Evolutionary conservation across 306 rosid genomes (phyloP).

Genomic region (Prunus kanzakura): DNA sequence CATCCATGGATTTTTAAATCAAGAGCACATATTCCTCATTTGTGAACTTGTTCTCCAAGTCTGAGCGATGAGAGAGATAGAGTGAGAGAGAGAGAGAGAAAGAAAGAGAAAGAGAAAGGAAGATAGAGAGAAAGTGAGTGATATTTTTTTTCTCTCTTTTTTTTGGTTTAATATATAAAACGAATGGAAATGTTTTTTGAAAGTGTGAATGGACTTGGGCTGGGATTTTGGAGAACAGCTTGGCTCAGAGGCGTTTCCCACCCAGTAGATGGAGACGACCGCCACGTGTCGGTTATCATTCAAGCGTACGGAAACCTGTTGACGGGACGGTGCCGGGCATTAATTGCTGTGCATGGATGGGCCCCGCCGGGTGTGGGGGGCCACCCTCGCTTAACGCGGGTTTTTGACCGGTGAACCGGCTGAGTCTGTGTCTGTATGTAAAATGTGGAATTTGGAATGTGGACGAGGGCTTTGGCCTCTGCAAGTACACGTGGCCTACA

Average conservation of each 20-base stretch:
- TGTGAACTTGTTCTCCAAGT: conserved; percentile 34
- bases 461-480: conserved; percentile 25
- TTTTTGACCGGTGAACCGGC: conserved; percentile 67
- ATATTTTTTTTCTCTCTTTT: not conserved
- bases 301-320: conserved; percentile 32
- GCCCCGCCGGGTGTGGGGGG: conserved; percentile 27
- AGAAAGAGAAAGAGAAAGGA: not conserved
- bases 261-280: conserved; percentile 36
- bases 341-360: conserved; percentile 30
- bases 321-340: conserved; percentile 39
- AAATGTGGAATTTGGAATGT: conserved; percentile 22
- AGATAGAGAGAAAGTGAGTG: conserved; percentile 9
- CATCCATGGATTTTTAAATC: conserved; percentile 39
- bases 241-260: conserved; percentile 58
- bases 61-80: not conserved
- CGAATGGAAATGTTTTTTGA: conserved; percentile 6
- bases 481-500: conserved; percentile 41
- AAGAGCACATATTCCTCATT: conserved; percentile 48
- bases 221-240: conserved; percentile 78
- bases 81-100: not conserved
- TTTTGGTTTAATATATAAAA: not conserved
- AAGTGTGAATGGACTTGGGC: conserved; percentile 43
- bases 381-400: conserved; percentile 49
- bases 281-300: conserved; percentile 49
- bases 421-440: not conserved